A percentile compares a stretch with the other conserved stretches of the same genome.
Evolutionary conservation across 2,329 filamentous ascomycete species (phyloP).

Genomic region (Aureobasidium sp.): DNA sequence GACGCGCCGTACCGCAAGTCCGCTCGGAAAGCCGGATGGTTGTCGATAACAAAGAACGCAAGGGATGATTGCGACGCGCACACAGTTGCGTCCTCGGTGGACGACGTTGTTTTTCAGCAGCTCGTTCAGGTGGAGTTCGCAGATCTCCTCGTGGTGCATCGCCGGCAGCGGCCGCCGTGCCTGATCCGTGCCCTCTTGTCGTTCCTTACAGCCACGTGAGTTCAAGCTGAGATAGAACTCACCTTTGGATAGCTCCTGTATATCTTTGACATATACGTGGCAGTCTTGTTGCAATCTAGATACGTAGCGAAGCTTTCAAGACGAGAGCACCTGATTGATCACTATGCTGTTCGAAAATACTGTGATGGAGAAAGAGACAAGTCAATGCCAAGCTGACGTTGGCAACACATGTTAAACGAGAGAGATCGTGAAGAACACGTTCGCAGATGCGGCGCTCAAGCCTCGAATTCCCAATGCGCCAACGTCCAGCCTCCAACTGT

Average conservation of each 20-base stretch:
- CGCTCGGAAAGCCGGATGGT: background rate
- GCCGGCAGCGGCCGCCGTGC: background rate
- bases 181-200: background rate
- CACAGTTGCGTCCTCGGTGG: background rate
- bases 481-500: background rate
- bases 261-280: too few relatives aligned
- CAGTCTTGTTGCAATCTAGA: too few relatives aligned
- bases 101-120: background rate
- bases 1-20: background rate
- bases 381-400: background rate
- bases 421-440: background rate
- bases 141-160: background rate
- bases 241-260: too few relatives aligned
- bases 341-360: too few relatives aligned
- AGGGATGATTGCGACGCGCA: background rate
- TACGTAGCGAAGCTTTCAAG: too few relatives aligned
- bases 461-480: background rate
- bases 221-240: too few relatives aligned
- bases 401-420: background rate
- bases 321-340: too few relatives aligned
- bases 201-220: too few relatives aligned
- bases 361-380: background rate
- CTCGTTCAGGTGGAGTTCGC: background rate
- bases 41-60: slow-evolving; percentile 3
- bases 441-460: background rate